Conservation (phyloP, 2,329 filamentous ascomycete species). For the Neofusicoccum ribis region DNA sequence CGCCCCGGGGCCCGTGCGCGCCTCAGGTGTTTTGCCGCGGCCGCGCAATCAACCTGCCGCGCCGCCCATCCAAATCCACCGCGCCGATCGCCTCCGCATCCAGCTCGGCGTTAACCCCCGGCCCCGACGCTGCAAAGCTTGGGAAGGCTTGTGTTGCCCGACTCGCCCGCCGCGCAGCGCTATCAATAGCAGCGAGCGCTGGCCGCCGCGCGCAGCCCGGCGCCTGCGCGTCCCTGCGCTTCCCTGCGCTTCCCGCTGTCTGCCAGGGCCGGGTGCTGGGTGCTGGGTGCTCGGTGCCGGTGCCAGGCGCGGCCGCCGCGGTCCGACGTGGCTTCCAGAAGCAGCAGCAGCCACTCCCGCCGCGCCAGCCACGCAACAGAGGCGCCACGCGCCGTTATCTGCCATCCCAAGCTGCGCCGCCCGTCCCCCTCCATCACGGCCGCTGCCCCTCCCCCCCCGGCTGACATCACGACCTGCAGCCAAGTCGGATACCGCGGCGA, state of each 20-base stretch:
- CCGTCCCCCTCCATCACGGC: not conserved
- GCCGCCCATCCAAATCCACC: not conserved
- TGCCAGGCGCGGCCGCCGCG: no score
- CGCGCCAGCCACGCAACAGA: not conserved
- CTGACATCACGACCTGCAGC: conserved; percentile 8
- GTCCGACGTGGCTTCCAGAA: no score
- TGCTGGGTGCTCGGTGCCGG: no score
- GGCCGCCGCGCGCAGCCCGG: not conserved
- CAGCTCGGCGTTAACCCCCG: not conserved
- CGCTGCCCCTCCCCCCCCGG: not conserved
- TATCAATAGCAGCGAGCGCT: not conserved
- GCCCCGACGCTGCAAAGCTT: not conserved
- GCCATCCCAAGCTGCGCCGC: not conserved
- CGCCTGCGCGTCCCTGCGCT: not conserved
- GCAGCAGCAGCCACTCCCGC: not conserved
- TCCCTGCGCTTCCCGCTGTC: not conserved
- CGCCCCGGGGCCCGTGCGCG: not conserved
- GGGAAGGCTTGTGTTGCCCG: conserved; percentile 9
- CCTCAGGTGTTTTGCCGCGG: not conserved
- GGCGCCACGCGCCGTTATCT: not conserved
- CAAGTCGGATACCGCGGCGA: conserved; percentile 4
- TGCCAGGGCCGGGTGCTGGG: not conserved
- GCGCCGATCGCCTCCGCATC: not conserved
- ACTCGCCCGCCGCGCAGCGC: not conserved
- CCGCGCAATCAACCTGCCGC: conserved; percentile 13